A percentile compares a stretch with the other conserved stretches of the same genome.
These are phyloP conservation scores for Amaranthus hypochondriacus DNA, from an alignment of 148 eudicot species.

Conservation along the genomic window DNA sequence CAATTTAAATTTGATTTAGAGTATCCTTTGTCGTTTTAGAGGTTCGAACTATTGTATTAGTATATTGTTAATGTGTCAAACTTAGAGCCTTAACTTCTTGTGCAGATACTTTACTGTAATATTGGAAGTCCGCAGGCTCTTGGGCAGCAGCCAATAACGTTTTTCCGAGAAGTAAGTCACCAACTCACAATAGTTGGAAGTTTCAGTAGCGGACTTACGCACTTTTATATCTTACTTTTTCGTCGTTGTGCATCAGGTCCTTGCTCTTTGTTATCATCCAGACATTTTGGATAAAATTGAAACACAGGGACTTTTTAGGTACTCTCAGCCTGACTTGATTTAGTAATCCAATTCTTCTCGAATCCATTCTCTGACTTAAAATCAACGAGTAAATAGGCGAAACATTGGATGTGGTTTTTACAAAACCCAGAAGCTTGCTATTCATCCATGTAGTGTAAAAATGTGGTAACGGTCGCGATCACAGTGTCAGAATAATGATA, in stretches of 20 bases:
- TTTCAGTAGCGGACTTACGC: not conserved
- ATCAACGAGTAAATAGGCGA: not conserved
- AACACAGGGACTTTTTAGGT: conserved; percentile 88
- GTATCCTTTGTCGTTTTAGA: not conserved
- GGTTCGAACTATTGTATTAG: not conserved
- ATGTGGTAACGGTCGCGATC: too few species aligned
- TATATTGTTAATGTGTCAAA: not conserved
- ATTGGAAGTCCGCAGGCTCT: conserved; percentile 98
- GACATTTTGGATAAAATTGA: conserved; percentile 73
- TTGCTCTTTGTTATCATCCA: conserved; percentile 90
- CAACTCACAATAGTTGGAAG: too few species aligned
- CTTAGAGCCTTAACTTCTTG: conserved; percentile 13
- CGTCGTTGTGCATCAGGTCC: conserved; percentile 49
- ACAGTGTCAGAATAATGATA: too few species aligned
- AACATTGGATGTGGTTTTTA: not conserved
- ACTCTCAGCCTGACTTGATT: conserved; percentile 15
- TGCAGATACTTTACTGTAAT: conserved; percentile 88
- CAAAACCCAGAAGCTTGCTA: too few species aligned
- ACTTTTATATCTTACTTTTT: not conserved
- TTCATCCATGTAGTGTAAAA: too few species aligned
- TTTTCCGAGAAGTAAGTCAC: conserved; percentile 76
- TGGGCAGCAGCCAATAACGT: conserved; percentile 85
- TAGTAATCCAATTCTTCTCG: too few species aligned
- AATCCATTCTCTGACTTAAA: not conserved
- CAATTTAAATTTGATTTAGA: not conserved